Base-by-base conservation (phyloP, 345 rosid species). In the Eucalyptus camaldulensis region DNA sequence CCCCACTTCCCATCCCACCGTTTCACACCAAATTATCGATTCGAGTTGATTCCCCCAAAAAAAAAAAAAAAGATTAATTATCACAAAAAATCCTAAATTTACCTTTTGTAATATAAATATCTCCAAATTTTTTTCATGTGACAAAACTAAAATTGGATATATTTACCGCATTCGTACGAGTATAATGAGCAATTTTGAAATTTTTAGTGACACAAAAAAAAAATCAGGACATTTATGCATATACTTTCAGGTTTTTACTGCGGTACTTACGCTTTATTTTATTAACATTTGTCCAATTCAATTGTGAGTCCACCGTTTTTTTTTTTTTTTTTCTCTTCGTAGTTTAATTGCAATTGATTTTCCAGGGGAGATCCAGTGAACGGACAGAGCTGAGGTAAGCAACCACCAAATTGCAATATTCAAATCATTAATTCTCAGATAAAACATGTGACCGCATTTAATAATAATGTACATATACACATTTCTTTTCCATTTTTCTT, bases 321-420 rank as follows among this genome's bases (percentile, higher is more conserved):
- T 13, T n/a, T 4, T 33, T 19, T 69, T 33, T 49, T 13, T n/a
- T 4, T n/a, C 56, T 53, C 58, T 53, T 21, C 58, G 25, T 24
- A 56, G 29, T 22, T 16, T 31, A 72, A 72, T 72, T 6, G 83
- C 83, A 16, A 72, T 40, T 19, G 43, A 21, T 40, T 76, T 21
- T 21, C 27, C 83, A 8, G 24, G 83, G 47, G 47, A 40, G 47
- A 40, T 40, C 27, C 27, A 22, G 27, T 11, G 47, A 91, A 19
- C 90, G 91, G 94, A 93, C 97, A 95, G 94, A 40, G 83, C 83
- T 40, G 47, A 76, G 83, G 47, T 40, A 10, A 37, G 83, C 47
- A 22, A 22, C 25, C 27, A 76, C 47, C 83, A 76, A 76, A 76
- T 76, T 40, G 83, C 83, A 76, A 43, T 40, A 6, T 22, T 37